phyloP scores from a whole-genome alignment of 1,139 yeast species.

The Saccharomyces hybrid region DNA sequence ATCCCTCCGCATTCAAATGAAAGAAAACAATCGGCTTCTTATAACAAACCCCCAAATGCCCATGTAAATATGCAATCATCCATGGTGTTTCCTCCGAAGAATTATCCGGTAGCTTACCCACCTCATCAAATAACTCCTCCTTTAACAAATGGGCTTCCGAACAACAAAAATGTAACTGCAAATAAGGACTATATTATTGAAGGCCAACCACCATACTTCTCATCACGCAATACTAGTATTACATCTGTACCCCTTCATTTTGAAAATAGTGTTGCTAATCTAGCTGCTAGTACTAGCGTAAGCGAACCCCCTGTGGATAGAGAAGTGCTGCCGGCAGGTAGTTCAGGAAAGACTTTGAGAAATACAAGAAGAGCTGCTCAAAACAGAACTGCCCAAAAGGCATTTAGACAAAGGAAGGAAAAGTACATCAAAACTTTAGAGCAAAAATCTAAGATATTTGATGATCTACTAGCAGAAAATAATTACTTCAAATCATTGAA shows the following conservation, averaged over 20 bases:
- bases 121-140: neutral
- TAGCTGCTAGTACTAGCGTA: neutral
- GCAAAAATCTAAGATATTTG: slow-evolving; percentile 55
- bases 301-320: neutral
- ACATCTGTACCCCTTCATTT: neutral
- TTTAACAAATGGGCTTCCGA: neutral
- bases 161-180: neutral
- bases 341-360: slow-evolving; percentile 43
- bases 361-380: slow-evolving; percentile 78
- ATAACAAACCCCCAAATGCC: neutral
- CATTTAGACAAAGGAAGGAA: slow-evolving; percentile 76
- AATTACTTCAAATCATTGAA: slow-evolving; percentile 63
- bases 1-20: neutral
- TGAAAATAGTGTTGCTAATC: neutral
- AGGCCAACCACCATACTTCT: neutral
- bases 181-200: neutral
- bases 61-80: neutral
- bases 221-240: neutral
- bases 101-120: neutral
- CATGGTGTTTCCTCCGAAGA: neutral
- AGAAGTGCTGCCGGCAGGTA: slow-evolving; percentile 9
- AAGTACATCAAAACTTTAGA: slow-evolving; percentile 71
- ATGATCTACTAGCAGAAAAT: slow-evolving; percentile 51
- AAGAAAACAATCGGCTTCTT: neutral
- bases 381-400: slow-evolving; percentile 81